A percentile compares a stretch with the other conserved stretches of the same genome.
Conservation (phyloP, 306 rosid genomes). For the Quercus glauca region DNA sequence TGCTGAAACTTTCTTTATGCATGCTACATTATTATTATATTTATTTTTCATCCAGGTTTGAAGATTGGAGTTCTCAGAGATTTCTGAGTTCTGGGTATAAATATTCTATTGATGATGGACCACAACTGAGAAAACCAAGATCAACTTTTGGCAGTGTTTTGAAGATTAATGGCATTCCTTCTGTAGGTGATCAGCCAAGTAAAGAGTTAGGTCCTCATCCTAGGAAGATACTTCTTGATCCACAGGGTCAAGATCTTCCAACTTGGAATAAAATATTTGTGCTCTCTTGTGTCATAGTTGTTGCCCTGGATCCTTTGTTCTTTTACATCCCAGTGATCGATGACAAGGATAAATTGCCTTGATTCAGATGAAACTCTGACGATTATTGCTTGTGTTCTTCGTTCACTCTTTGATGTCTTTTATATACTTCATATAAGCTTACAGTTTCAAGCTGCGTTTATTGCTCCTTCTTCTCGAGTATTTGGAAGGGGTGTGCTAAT, state of each 20-base stretch:
- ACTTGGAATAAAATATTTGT: constrained; percentile 84
- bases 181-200: constrained; percentile 23
- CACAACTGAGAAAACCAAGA: constrained; percentile 26
- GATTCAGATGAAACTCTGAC: constrained; percentile 25
- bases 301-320: constrained; percentile 81
- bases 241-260: constrained; percentile 73
- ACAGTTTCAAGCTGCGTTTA: constrained; percentile 75
- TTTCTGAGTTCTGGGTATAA: constrained; percentile 31
- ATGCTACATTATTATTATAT: neutral
- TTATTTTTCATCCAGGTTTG: constrained; percentile 45
- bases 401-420: constrained; percentile 70
- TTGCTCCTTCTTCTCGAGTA: constrained; percentile 79
- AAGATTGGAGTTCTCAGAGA: constrained; percentile 51
- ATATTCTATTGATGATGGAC: constrained; percentile 22
- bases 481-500: constrained; percentile 79
- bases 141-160: constrained; percentile 21
- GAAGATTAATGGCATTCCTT: neutral
- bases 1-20: constrained; percentile 8
- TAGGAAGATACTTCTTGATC: constrained; percentile 53
- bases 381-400: constrained; percentile 66
- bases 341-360: constrained; percentile 35
- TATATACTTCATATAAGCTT: constrained; percentile 63
- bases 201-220: constrained; percentile 11
- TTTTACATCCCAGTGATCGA: constrained; percentile 57
- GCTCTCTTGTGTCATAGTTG: constrained; percentile 62